These are phyloP conservation scores for Aureobasidium leucospermi DNA, from an alignment of 2,329 filamentous ascomycete genomes.

Conservation along the genomic window DNA sequence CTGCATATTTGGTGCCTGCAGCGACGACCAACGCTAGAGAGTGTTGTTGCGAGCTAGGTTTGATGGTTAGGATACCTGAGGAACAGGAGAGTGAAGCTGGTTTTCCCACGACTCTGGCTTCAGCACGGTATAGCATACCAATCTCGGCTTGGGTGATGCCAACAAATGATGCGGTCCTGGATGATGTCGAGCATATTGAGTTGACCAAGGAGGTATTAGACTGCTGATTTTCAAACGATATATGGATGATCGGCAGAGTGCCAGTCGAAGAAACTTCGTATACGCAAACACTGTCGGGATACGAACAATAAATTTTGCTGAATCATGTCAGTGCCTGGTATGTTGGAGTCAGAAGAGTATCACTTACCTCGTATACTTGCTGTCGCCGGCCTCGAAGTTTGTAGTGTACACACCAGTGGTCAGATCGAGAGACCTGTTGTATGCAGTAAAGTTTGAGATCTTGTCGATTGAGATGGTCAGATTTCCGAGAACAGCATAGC, in stretches of 20 bases:
- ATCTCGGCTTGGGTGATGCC: constrained; percentile 35
- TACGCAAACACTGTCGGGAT: constrained; percentile 35
- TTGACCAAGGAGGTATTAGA: constrained; percentile 19
- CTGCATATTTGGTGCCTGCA: constrained; percentile 44
- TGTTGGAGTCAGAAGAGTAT: background rate
- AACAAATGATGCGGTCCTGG: constrained; percentile 25
- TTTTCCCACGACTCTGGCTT: constrained; percentile 26
- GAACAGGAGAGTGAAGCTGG: constrained; percentile 16
- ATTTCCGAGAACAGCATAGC: constrained; percentile 42
- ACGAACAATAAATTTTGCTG: constrained; percentile 39
- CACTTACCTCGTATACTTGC: constrained; percentile 22
- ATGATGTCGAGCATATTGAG: constrained; percentile 16
- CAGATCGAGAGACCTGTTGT: constrained; percentile 40
- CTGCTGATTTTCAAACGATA: constrained; percentile 39
- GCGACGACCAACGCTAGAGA: constrained; percentile 37
- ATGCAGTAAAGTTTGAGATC: constrained; percentile 26
- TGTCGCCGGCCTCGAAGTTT: constrained; percentile 22
- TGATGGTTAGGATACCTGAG: constrained; percentile 24
- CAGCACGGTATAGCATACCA: constrained; percentile 40
- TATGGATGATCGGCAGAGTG: constrained; percentile 33
- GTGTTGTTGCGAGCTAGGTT: constrained; percentile 24
- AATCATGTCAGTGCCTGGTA: background rate
- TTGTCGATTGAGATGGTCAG: constrained; percentile 34
- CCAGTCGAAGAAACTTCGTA: constrained; percentile 28
- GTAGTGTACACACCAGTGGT: constrained; percentile 35